Percentiles rank a stretch among this genome's conserved stretches.
These are phyloP conservation scores for Cryptococcus sp. DNA, from an alignment of 1,284 basidiomycete genomes.

Conservation along the genomic window DNA sequence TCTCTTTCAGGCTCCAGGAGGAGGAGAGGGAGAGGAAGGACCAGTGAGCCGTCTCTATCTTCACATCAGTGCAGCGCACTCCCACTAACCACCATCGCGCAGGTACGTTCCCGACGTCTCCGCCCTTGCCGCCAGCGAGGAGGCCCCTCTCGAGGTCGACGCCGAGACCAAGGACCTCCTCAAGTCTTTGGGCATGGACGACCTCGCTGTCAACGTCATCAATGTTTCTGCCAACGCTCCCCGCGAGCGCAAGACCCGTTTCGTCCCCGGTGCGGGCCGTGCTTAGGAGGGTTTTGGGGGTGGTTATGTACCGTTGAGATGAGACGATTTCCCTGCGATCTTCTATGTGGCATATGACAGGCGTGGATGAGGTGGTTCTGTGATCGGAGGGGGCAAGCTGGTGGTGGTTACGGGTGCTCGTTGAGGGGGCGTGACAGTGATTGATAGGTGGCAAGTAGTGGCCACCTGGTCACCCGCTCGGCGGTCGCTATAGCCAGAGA, in stretches of 20 bases:
- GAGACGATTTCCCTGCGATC: neutral
- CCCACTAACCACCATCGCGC: neutral
- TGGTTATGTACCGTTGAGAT: slow-evolving; percentile 5
- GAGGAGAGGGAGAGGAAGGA: slow-evolving; percentile 99
- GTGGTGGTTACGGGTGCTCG: too few species aligned
- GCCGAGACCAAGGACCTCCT: slow-evolving; percentile 90
- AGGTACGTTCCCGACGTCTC: slow-evolving; percentile 90
- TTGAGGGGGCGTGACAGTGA: too few species aligned
- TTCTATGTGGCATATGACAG: neutral
- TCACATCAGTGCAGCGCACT: neutral
- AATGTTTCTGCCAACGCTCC: slow-evolving; percentile 61
- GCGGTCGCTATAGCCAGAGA: too few species aligned
- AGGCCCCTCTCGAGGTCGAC: slow-evolving; percentile 77
- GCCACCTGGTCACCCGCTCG: too few species aligned
- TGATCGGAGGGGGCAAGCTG: neutral
- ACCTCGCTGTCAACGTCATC: slow-evolving; percentile 67
- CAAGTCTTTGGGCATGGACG: slow-evolving; percentile 84
- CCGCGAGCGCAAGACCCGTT: slow-evolving; percentile 73
- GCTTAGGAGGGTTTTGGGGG: slow-evolving; percentile 16
- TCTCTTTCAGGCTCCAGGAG: slow-evolving; percentile 99
- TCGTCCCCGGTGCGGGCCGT: slow-evolving; percentile 72
- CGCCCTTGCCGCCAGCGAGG: slow-evolving; percentile 73
- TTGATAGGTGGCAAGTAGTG: too few species aligned
- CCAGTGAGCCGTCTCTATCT: slow-evolving; percentile 53
- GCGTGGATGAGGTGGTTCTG: neutral